Evolutionary conservation across 2,329 filamentous ascomycete genomes (phyloP).

Genomic region (Alternaria triticimaculans): DNA sequence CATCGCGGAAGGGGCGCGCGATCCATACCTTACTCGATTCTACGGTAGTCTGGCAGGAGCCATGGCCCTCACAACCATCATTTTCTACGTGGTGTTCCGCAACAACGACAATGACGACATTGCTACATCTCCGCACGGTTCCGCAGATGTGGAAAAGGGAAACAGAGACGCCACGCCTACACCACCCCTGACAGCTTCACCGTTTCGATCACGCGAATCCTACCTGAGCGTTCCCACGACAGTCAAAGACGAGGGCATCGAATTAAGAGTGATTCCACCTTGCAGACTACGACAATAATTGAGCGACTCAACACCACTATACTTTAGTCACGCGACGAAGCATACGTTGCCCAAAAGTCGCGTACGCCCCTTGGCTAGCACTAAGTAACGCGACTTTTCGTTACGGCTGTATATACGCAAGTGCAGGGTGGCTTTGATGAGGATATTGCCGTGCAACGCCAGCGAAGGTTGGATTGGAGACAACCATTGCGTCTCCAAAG

Average conservation of each 20-base stretch:
- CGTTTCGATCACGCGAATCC: neutral
- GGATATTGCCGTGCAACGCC: neutral
- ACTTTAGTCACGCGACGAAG: neutral
- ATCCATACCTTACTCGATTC: conserved; percentile 38
- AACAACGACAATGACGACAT: conserved; percentile 23
- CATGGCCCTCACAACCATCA: conserved; percentile 28
- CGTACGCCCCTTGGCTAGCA: neutral
- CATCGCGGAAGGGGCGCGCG: conserved; percentile 37
- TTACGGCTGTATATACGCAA: neutral
- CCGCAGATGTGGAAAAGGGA: neutral
- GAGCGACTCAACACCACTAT: neutral
- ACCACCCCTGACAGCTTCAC: neutral
- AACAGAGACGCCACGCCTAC: neutral
- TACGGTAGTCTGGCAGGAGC: conserved; percentile 33
- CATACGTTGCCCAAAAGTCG: neutral
- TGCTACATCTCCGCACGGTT: neutral
- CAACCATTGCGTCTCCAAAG: neutral
- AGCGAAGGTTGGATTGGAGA: neutral
- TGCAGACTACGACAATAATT: neutral
- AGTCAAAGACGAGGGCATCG: neutral
- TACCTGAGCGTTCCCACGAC: neutral
- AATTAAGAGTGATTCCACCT: neutral
- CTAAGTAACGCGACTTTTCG: neutral
- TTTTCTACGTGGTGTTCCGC: conserved; percentile 35
- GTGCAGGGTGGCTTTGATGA: neutral